phyloP scores from a whole-genome alignment of 805 yeast genomes.

The Lipomyces japonicus region DNA sequence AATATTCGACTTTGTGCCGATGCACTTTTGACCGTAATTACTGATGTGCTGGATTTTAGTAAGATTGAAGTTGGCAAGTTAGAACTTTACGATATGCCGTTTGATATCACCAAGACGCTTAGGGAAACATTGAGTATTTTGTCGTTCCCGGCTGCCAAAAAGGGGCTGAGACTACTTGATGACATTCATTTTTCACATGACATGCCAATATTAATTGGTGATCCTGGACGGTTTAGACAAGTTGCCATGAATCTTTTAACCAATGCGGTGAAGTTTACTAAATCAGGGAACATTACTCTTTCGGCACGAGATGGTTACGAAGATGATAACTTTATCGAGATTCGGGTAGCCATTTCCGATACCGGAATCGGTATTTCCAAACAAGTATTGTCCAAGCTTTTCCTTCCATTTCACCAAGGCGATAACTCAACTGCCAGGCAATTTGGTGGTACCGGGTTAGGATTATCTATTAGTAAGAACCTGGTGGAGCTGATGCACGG shows the following conservation, averaged over 20 bases:
- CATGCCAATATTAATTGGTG: constrained; percentile 43
- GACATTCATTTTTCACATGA: constrained; percentile 42
- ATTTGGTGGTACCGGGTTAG: constrained; percentile 53
- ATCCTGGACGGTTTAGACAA: constrained; percentile 50
- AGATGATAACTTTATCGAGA: constrained; percentile 37
- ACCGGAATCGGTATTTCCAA: constrained; percentile 53
- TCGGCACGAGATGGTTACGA: constrained; percentile 37
- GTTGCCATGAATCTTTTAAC: constrained; percentile 51
- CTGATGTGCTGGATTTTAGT: constrained; percentile 53
- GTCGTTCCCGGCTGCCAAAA: constrained; percentile 48
- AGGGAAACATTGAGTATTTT: constrained; percentile 45
- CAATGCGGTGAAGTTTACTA: constrained; percentile 52
- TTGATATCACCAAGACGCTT: constrained; percentile 46
- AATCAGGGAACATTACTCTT: constrained; percentile 44
- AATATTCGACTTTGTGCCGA: constrained; percentile 50
- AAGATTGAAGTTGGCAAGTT: constrained; percentile 56
- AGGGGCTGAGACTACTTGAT: constrained; percentile 46
- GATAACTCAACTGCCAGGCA: constrained; percentile 51
- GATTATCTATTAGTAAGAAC: constrained; percentile 48
- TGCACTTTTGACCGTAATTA: constrained; percentile 51
- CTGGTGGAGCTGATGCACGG: constrained; percentile 52
- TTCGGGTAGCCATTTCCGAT: constrained; percentile 43
- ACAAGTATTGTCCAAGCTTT: constrained; percentile 45
- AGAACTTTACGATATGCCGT: constrained; percentile 44
- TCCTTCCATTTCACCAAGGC: constrained; percentile 54